Base-by-base conservation (phyloP, 208 protist genomes). In the Acanthamoeba lugdunensis region DNA sequence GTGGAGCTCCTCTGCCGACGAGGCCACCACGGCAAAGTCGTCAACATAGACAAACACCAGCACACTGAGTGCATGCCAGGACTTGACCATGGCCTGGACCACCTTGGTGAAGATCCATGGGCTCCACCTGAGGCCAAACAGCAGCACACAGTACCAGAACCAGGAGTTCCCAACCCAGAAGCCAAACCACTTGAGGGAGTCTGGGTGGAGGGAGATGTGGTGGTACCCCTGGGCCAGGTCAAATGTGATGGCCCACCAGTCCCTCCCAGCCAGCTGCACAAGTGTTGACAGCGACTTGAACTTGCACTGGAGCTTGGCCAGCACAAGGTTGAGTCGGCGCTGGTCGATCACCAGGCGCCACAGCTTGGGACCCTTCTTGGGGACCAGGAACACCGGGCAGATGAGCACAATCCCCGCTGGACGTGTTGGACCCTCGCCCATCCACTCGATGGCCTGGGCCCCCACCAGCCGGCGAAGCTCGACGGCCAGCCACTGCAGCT, bases 281-380 rank as follows among this genome's bases (percentile, higher is more conserved):
- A 91, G 21, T 14, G 65, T 56, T 3, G 52, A 8, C n/a, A 91
- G n/a, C 41, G 41, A 45, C 41, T 45, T 7, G 41, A 45, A 45
- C 41, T 45, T 45, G 41, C 41, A 45, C 41, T 7, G 41, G 4
- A 45, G 41, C 41, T 7, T 45, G 41, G 41, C 33, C 33, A 33
- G 33, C 33, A 33, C 33, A 33, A 33, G 33, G 33, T 45, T 45
- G 4, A 45, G 41, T 7, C 41, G 41, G 4, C 41, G 41, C 41
- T 45, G 41, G 37, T 91, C 58, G 21, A 91, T 91, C 25, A 91
- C 85, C 58, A 91, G 37, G 28, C 85, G 18, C 85, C 65, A 91
- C n/a, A 25, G 8, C 85, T 91, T 91, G 1, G 61, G 85, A 5
- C 85, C 58, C 23, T 77, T 33, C 65, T 91, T 91, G 7, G 52